A percentile compares a stretch with the other conserved stretches of the same genome.
Conservation (phyloP, 2,329 filamentous ascomycete genomes). For the Colletotrichum brevisporum region DNA sequence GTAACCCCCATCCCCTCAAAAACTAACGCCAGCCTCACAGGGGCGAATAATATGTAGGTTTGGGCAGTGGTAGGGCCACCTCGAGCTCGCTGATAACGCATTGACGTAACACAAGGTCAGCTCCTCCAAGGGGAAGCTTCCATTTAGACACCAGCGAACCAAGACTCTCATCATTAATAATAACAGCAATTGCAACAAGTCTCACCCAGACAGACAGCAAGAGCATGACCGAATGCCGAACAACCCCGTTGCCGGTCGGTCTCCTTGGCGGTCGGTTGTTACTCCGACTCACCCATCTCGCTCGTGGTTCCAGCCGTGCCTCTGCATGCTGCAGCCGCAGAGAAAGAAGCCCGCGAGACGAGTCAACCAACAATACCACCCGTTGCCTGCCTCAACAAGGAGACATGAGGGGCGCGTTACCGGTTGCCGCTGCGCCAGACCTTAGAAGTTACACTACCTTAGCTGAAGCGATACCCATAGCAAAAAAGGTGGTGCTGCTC, state of each 20-base stretch:
- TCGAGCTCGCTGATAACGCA: too few species aligned
- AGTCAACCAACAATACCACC: slow-evolving; percentile 25
- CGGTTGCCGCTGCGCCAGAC: not conserved
- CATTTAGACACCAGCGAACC: too few species aligned
- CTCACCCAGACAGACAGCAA: not conserved
- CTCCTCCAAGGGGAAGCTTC: too few species aligned
- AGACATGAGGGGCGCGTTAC: not conserved
- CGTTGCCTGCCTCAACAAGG: slow-evolving; percentile 22
- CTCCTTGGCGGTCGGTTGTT: not conserved
- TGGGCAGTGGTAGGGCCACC: too few species aligned
- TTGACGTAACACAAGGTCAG: too few species aligned
- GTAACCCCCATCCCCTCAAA: too few species aligned
- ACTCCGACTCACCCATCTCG: not conserved
- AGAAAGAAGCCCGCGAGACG: slow-evolving; percentile 8
- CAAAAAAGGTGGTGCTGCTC: slow-evolving; percentile 6
- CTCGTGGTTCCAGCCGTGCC: slow-evolving; percentile 1
- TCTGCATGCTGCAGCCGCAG: not conserved
- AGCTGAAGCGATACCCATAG: too few species aligned
- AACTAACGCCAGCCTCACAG: too few species aligned
- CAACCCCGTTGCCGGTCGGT: slow-evolving; percentile 31
- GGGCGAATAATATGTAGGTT: too few species aligned
- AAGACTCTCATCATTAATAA: too few species aligned
- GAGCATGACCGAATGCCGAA: slow-evolving; percentile 38
- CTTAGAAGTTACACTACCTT: too few species aligned
- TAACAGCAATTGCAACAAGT: not conserved